phyloP scores from a whole-genome alignment of 1,139 yeast species.

The Pichia sp. region DNA sequence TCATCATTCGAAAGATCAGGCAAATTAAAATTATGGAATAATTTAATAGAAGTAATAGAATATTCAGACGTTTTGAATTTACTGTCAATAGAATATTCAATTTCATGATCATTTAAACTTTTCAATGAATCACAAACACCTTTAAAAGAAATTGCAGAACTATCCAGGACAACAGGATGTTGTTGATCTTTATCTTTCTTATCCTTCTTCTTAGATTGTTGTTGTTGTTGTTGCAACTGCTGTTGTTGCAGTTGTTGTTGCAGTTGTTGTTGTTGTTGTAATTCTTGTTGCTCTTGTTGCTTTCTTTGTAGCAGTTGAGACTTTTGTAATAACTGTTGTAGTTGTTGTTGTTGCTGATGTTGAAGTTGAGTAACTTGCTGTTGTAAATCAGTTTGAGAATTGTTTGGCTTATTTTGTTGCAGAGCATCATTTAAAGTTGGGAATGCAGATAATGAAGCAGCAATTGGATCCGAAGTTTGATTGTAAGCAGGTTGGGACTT shows the following conservation, averaged over 20 bases:
- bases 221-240: conserved; percentile 12
- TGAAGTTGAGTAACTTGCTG: conserved; percentile 12
- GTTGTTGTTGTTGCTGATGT: conserved; percentile 30
- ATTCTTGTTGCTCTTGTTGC: conserved; percentile 18
- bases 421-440: conserved; percentile 68
- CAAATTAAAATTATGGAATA: conserved; percentile 23
- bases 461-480: conserved; percentile 32
- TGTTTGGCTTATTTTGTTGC: conserved; percentile 10
- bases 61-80: conserved; percentile 16
- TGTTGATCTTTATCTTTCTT: conserved; percentile 31
- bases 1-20: conserved; percentile 17
- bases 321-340: conserved; percentile 14
- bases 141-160: conserved; percentile 22
- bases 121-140: conserved; percentile 25
- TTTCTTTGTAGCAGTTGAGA: conserved; percentile 12
- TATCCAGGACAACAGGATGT: conserved; percentile 21
- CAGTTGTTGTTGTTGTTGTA: conserved; percentile 21
- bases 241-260: conserved; percentile 16
- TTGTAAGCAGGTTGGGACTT: conserved; percentile 22
- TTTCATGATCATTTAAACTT: conserved; percentile 20
- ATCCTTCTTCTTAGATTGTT: conserved; percentile 20
- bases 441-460: conserved; percentile 47
- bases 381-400: conserved; percentile 19
- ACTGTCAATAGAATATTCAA: conserved; percentile 23
- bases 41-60: conserved; percentile 6